Evolutionary conservation across 1,284 basidiomycete genomes (phyloP), one percentile per base, ranked within the genome.

Genomic region (Sporisorium graminicola): DNA sequence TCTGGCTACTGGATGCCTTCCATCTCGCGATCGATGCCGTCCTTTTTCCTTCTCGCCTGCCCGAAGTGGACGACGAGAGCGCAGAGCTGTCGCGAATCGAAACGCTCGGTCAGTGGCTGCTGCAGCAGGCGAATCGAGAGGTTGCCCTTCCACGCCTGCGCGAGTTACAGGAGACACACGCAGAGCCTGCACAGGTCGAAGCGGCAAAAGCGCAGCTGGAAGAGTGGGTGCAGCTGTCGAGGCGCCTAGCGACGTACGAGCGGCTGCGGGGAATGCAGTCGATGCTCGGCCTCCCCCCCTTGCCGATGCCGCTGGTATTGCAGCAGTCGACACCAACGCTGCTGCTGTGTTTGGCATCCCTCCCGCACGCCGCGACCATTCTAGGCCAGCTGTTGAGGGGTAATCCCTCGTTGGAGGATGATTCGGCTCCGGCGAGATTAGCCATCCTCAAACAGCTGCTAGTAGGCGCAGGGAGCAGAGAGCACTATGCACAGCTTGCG

Each of bases 1-100:
- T 10, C 13, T 76, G 74, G 74, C 58, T 76, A 0, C n/a, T 72
- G 8, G 47, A 57, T 3, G 74, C 74, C 0, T 76, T 76, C 16
- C 68, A 65, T 12, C 29, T 76, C 24, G 74, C 53, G 0, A 59
- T 72, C 31, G 20, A 53, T 16, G 74, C 68, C 22, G 65, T 76
- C 3, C 58, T 76, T 37, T 59, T 54, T n/a, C 33, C 53, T 40
- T 14, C n/a, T 3, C 4, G 8, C 13, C 10, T 14, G 35, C 35
- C 14, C 5, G 7, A 42, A 0, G n/a, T n/a, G n/a, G 42, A 24
- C 10, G 50, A 13, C n/a, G 59, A 63, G 27, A 22, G 12, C 1
- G 56, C 43, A 2, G 44, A 66, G 44, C 10, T 43, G 6, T 35
- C 26, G 9, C 49, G 55, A 4, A 16, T 59, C 13, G 65, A 65